A percentile compares a stretch with the other conserved stretches of the same genome.
phyloP scores from a whole-genome alignment of 768 basidiomycete genomes.

The Pleurotus eryngii region DNA sequence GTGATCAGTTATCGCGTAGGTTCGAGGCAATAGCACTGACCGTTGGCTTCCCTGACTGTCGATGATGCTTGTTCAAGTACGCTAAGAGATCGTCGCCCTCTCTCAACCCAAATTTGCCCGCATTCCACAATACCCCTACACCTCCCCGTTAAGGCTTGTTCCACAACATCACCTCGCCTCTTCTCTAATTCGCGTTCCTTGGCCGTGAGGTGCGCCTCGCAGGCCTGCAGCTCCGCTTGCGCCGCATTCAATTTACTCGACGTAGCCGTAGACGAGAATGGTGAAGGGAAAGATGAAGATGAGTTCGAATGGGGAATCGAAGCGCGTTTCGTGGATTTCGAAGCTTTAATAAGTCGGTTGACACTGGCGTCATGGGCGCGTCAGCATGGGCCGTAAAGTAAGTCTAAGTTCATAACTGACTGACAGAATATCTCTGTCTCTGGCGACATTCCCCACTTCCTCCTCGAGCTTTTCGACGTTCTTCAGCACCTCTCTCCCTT shows the following conservation, averaged over 20 bases:
- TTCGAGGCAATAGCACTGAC: no score
- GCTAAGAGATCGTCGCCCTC: constrained; percentile 55
- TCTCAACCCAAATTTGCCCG: constrained; percentile 64
- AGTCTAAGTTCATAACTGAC: constrained; percentile 22
- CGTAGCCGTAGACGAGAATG: constrained; percentile 21
- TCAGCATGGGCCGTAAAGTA: background rate
- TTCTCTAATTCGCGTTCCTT: constrained; percentile 65
- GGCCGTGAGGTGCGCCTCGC: constrained; percentile 66
- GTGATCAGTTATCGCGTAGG: no score
- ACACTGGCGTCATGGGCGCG: constrained; percentile 41
- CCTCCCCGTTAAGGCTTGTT: constrained; percentile 59
- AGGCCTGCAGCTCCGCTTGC: constrained; percentile 78
- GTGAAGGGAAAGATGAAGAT: constrained; percentile 36
- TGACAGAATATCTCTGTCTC: constrained; percentile 82
- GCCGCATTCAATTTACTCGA: constrained; percentile 60
- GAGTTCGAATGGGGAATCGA: constrained; percentile 41
- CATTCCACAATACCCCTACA: constrained; percentile 67
- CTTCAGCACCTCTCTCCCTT: constrained; percentile 61
- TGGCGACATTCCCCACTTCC: constrained; percentile 63
- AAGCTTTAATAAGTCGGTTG: constrained; percentile 75
- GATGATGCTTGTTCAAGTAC: constrained; percentile 11
- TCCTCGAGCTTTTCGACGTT: constrained; percentile 67
- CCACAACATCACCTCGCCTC: constrained; percentile 50
- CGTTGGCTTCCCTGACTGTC: constrained; percentile 30
- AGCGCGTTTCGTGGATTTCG: constrained; percentile 45